These are phyloP conservation scores for Zea mays DNA, from an alignment of 176 grass and related monocot species.

Conservation along the genomic window Zm-B73-REFERENCE-NAM-5.0 NC_050104.1:149090501-149091000, in stretches of 20 bases:
- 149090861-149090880: conserved; percentile 33
- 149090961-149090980: neutral
- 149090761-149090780: conserved; percentile 9
- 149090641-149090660: conserved; percentile 27
- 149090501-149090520: neutral
- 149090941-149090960: conserved; percentile 2
- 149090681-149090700: neutral
- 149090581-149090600: neutral
- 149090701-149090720: neutral
- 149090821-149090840: neutral
- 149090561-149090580: conserved; percentile 3
- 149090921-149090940: conserved; percentile 40
- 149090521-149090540: conserved; percentile 16
- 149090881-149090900: conserved; percentile 17
- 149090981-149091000: conserved; percentile 38
- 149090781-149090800: conserved; percentile 29
- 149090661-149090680: conserved; percentile 8
- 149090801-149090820: conserved; percentile 17
- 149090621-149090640: conserved; percentile 35
- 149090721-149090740: too few relatives aligned
- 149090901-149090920: conserved; percentile 23
- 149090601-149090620: conserved; percentile 4
- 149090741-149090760: conserved; percentile 32
- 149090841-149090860: neutral
- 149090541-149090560: conserved; percentile 24